Percentiles rank a stretch among this genome's conserved stretches.
Conservation (phyloP, 805 yeast species). For the Sugiyamaella marilandica region DNA sequence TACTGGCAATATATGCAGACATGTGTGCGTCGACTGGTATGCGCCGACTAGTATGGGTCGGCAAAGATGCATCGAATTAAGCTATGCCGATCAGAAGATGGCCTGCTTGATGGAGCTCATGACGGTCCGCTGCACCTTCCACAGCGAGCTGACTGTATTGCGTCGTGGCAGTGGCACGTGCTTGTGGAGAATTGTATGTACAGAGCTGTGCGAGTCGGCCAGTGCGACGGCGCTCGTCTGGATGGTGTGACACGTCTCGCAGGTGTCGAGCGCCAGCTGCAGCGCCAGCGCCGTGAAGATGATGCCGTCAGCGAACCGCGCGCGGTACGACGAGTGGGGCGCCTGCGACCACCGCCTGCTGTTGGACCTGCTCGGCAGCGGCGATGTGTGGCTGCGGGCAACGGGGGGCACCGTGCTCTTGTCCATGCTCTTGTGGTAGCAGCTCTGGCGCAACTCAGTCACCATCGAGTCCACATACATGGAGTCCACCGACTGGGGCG, state of each 20-base stretch:
- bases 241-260: neutral
- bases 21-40: too few species aligned
- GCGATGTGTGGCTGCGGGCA: neutral
- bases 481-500: conserved; percentile 3
- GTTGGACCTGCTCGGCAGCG: conserved; percentile 2
- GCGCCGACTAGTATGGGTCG: too few species aligned
- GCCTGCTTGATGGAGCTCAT: conserved; percentile 5
- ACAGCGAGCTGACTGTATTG: conserved; percentile 1
- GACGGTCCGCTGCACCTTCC: conserved; percentile 4
- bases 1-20: too few species aligned
- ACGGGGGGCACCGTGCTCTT: neutral
- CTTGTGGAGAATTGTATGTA: neutral
- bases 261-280: conserved; percentile 8
- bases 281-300: conserved; percentile 15
- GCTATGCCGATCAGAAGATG: neutral
- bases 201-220: neutral
- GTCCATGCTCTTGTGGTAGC: neutral
- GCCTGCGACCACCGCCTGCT: neutral
- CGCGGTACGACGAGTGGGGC: conserved; percentile 1
- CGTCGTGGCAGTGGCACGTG: conserved; percentile 2
- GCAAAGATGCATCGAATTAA: too few species aligned
- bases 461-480: conserved; percentile 3
- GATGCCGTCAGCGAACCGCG: conserved; percentile 16
- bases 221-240: neutral
- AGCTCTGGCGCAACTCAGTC: neutral